phyloP scores from a whole-genome alignment of 2,329 filamentous ascomycete species.

The Aspergillus fumigatus region DNA sequence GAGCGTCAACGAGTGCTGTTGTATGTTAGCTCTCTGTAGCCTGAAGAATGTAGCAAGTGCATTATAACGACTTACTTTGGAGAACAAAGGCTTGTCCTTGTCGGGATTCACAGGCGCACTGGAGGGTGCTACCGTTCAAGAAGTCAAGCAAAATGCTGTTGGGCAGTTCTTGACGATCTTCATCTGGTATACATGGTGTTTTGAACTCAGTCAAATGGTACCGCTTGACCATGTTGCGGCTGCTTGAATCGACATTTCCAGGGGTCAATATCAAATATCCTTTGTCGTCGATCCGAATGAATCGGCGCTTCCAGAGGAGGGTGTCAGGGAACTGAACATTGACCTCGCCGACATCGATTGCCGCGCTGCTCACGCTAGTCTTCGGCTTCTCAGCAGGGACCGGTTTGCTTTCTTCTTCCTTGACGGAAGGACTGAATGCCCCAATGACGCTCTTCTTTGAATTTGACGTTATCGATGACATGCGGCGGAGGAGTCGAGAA shows the following conservation, averaged over 20 bases:
- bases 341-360: constrained; percentile 76
- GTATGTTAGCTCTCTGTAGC: constrained; percentile 7
- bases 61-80: constrained; percentile 40
- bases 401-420: constrained; percentile 32
- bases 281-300: constrained; percentile 75
- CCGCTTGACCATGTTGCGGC: constrained; percentile 63
- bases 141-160: constrained; percentile 71
- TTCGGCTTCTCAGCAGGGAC: constrained; percentile 22
- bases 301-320: constrained; percentile 90
- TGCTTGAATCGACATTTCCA: constrained; percentile 57
- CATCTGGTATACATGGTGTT: constrained; percentile 74
- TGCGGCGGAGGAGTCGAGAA: constrained; percentile 61
- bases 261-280: constrained; percentile 79
- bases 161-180: constrained; percentile 87
- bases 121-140: constrained; percentile 56
- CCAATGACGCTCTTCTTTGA: constrained; percentile 47
- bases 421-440: constrained; percentile 32
- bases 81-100: constrained; percentile 50
- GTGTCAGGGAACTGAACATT: constrained; percentile 98
- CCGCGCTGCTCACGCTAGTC: constrained; percentile 38
- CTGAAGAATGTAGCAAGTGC: background rate
- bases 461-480: constrained; percentile 55
- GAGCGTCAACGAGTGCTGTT: constrained; percentile 40
- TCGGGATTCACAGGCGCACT: constrained; percentile 58
- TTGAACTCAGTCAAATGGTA: constrained; percentile 85